Evolutionary conservation across 2,329 filamentous ascomycete genomes (phyloP).

Genomic region (Ophiostoma fasciatum): DNA sequence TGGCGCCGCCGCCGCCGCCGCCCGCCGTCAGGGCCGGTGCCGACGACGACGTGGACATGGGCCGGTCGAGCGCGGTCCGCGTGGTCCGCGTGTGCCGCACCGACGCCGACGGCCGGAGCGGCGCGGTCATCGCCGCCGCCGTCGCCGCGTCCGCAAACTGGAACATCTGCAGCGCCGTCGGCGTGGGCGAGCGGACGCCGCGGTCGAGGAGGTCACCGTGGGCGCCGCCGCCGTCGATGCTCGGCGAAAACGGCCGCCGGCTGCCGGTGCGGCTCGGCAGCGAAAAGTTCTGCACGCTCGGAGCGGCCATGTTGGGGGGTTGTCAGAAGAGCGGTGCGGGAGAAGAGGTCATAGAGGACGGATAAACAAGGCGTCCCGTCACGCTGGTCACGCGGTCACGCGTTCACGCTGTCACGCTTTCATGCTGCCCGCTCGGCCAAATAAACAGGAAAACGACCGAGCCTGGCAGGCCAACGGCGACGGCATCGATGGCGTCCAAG

Average conservation of each 20-base stretch:
- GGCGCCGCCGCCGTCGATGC: not conserved
- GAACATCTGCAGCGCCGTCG: constrained; percentile 4
- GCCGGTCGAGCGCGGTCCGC: constrained; percentile 3
- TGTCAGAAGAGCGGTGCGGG: not conserved
- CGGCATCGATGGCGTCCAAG: no score
- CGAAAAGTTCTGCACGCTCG: constrained; percentile 9
- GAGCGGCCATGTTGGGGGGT: constrained; percentile 2
- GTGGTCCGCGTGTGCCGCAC: not conserved
- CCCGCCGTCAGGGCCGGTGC: constrained; percentile 4
- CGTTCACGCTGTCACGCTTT: no score
- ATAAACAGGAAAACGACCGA: no score
- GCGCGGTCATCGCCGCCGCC: not conserved
- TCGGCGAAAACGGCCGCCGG: constrained; percentile 4
- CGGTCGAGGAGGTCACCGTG: no score
- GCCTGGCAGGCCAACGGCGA: no score
- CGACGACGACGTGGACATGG: constrained; percentile 11
- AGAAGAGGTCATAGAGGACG: not conserved
- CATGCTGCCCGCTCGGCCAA: no score
- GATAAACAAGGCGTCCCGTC: not conserved
- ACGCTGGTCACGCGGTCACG: no score
- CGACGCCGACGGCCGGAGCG: not conserved
- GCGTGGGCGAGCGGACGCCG: not conserved
- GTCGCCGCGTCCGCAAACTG: constrained; percentile 4
- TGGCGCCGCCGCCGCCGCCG: not conserved
- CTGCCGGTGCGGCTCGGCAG: constrained; percentile 6